Evolutionary conservation across 225 moss, liverwort and hornwort genomes (phyloP).

Genomic region (Physcomitrium patens): DNA sequence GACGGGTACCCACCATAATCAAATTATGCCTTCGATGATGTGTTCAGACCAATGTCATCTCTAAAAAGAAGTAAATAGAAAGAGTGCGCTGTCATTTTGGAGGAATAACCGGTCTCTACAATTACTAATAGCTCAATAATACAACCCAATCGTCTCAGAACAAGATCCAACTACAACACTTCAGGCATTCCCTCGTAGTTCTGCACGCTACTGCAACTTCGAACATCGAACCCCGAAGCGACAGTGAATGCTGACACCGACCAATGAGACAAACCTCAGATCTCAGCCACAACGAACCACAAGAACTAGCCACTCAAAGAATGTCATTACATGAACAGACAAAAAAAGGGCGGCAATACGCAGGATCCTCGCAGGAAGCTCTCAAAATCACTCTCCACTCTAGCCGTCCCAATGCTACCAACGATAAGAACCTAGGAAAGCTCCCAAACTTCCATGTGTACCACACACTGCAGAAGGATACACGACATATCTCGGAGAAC

Average conservation of each 20-base stretch:
- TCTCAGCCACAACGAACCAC: neutral
- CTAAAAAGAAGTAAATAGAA: neutral
- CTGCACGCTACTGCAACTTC: neutral
- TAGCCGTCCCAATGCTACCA: neutral
- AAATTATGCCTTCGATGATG: neutral
- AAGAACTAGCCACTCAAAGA: neutral
- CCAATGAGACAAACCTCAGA: neutral
- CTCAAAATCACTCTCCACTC: neutral
- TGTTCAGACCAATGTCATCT: constrained; percentile 12
- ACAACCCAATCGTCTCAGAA: too few relatives aligned
- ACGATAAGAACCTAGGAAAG: neutral
- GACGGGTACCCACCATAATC: neutral
- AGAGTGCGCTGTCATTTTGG: neutral
- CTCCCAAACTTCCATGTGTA: neutral
- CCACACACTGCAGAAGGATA: neutral
- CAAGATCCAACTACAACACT: constrained; percentile 23
- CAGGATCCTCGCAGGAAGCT: constrained; percentile 6
- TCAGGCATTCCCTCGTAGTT: neutral
- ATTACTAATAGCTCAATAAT: neutral
- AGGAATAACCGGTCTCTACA: neutral
- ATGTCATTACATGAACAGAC: neutral
- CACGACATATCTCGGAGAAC: neutral
- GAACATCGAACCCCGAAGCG: neutral
- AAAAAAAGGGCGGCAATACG: neutral
- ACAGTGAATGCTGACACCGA: neutral